phyloP scores from a whole-genome alignment of 2,329 filamentous ascomycete genomes.

The Calonectria pseudoturangicola region DNA sequence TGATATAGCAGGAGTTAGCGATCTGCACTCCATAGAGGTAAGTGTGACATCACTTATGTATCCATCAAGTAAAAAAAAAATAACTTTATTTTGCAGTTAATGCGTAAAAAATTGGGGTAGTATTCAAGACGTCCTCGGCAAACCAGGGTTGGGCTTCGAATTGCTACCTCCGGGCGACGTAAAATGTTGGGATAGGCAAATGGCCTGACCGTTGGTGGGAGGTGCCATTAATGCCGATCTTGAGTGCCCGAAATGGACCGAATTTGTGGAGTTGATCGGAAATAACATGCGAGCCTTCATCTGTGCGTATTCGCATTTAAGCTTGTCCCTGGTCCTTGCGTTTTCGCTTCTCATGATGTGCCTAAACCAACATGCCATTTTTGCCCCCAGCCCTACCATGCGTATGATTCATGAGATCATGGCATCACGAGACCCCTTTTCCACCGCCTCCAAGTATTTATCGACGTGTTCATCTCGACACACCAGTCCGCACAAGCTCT shows the following conservation, averaged over 20 bases:
- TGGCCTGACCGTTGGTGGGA: not conserved
- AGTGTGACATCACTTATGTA: too few relatives aligned
- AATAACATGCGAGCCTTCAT: not conserved
- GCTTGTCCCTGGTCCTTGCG: constrained; percentile 15
- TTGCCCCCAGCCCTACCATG: not conserved
- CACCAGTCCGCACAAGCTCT: not conserved
- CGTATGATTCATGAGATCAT: constrained; percentile 24
- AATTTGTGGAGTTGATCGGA: constrained; percentile 5
- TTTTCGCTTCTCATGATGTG: constrained; percentile 13
- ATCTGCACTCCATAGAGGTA: too few relatives aligned
- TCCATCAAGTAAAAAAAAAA: too few relatives aligned
- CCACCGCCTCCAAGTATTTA: not conserved
- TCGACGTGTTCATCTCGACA: not conserved
- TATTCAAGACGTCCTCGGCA: too few relatives aligned
- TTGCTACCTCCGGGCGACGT: not conserved
- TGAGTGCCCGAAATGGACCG: not conserved
- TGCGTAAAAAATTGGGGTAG: too few relatives aligned
- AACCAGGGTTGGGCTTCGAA: too few relatives aligned
- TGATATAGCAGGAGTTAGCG: too few relatives aligned
- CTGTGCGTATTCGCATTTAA: constrained; percentile 25
- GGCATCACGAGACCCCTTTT: constrained; percentile 20
- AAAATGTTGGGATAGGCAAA: not conserved
- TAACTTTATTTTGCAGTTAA: too few relatives aligned
- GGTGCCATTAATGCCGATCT: not conserved
- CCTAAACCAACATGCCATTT: constrained; percentile 14